Evolutionary conservation across 1,284 basidiomycete species (phyloP), one percentile per base, ranked within the genome.

Genomic region (Testicularia cyperi): DNA sequence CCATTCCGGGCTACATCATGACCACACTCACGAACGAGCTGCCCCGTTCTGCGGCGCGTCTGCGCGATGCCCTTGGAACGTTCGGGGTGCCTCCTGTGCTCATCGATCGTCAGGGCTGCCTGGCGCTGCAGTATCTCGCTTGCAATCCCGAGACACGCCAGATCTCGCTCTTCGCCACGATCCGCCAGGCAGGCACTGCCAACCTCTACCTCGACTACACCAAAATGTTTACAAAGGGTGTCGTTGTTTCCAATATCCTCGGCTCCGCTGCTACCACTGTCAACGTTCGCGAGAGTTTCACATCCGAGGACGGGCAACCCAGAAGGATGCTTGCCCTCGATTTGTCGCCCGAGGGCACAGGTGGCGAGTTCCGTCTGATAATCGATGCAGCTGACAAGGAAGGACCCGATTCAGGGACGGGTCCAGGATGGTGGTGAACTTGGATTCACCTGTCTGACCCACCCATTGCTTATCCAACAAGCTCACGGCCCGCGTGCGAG

Each of bases 41-140:
- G 31, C 67, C 65, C 20, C 45, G 48, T 28, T 40, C 52, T 20
- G 24, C 37, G 3, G 43, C 30, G 6, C 42, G 67, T 7, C 41
- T 70, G 4, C 35, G 67, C 10, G 64, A 63, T 15, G 58, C 63
- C 42, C 35, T 70, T 5, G 22, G 49, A 16, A 63, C 48, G 0
- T 70, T 70, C 36, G 67, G 67, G 8, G 52, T 68, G 0, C 55
- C 65, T 2, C 67, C 67, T 6, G 53, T 68, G 14, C 36, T 70
- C 23, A 51, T 67, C 35, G 67, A 70, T 30, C 22, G 49, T 10
- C 43, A 55, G 7, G 22, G 23, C 8, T 39, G 61, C 31, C 38
- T 65, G 6, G 67, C 61, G 13, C 42, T 61, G 0, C 67, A 70
- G 36, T 49, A 53, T 19, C 47, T 58, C 5, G 42, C 44, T 14